Percentiles rank a stretch among this genome's conserved stretches.
These are phyloP conservation scores for Aspergillus terreus DNA, from an alignment of 2,329 filamentous ascomycete species.

Conservation along the genomic window DNA sequence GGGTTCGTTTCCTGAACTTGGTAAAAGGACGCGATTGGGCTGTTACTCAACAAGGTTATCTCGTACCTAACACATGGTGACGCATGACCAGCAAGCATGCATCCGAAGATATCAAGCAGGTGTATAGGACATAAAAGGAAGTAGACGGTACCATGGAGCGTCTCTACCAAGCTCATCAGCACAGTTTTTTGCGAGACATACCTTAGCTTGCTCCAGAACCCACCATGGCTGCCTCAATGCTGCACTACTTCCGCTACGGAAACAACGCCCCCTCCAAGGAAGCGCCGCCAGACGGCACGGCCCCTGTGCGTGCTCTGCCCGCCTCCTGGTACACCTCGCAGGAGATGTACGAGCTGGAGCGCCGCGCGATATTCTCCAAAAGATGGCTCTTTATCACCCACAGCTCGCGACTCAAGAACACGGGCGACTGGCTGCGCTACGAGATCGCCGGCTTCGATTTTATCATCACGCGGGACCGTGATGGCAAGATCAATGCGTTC, in stretches of 20 bases:
- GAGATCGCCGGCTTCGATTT: constrained; percentile 58
- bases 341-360: constrained; percentile 50
- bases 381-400: constrained; percentile 38
- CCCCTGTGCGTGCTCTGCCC: constrained; percentile 36
- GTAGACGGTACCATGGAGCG: no score
- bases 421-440: constrained; percentile 55
- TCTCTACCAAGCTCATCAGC: no score
- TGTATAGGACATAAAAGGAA: no score
- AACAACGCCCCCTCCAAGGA: neutral
- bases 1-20: no score
- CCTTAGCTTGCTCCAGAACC: no score
- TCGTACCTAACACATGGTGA: no score
- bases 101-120: no score
- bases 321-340: constrained; percentile 43
- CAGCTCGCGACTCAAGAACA: constrained; percentile 45
- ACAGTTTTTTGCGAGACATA: no score
- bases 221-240: neutral
- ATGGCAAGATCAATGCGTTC: constrained; percentile 52
- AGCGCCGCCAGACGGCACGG: neutral
- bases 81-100: no score
- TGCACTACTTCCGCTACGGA: neutral
- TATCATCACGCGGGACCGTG: constrained; percentile 47
- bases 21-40: no score
- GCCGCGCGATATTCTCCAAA: constrained; percentile 53
- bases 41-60: no score